These are phyloP conservation scores for Pichia cactophila DNA, from an alignment of 1,139 yeast genomes.

Conservation along the genomic window DNA sequence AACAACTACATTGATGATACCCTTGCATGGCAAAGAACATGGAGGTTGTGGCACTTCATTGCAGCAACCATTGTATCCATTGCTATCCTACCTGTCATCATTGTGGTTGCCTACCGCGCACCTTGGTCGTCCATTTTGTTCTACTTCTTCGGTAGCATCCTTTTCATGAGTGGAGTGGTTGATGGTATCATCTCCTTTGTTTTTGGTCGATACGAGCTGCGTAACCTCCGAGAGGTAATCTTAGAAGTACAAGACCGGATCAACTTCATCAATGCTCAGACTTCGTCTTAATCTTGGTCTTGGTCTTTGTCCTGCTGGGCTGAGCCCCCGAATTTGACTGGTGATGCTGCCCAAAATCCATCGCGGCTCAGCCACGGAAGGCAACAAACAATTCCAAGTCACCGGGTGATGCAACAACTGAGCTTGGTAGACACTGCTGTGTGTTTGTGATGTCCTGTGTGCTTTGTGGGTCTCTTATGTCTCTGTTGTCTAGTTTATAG, in stretches of 20 bases:
- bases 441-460: no score
- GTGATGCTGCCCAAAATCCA: no score
- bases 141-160: conserved; percentile 41
- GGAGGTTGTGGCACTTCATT: conserved; percentile 63
- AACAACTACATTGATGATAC: conserved; percentile 42
- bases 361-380: no score
- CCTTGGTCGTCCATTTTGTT: conserved; percentile 58
- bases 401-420: neutral
- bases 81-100: conserved; percentile 47
- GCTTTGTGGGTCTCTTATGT: no score
- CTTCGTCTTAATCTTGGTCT: neutral
- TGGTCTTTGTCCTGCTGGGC: no score
- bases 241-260: conserved; percentile 47
- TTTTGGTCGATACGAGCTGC: conserved; percentile 70
- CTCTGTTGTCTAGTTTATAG: neutral
- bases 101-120: conserved; percentile 50
- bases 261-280: neutral
- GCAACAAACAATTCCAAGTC: no score
- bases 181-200: conserved; percentile 74
- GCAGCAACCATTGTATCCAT: conserved; percentile 44
- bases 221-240: conserved; percentile 68
- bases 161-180: conserved; percentile 59
- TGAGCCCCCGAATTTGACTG: no score
- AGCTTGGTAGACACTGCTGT: neutral
- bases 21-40: conserved; percentile 51